Evolutionary conservation across 2,329 filamentous ascomycete genomes (phyloP).

Genomic region (Chrysosporium keratinophilum): DNA sequence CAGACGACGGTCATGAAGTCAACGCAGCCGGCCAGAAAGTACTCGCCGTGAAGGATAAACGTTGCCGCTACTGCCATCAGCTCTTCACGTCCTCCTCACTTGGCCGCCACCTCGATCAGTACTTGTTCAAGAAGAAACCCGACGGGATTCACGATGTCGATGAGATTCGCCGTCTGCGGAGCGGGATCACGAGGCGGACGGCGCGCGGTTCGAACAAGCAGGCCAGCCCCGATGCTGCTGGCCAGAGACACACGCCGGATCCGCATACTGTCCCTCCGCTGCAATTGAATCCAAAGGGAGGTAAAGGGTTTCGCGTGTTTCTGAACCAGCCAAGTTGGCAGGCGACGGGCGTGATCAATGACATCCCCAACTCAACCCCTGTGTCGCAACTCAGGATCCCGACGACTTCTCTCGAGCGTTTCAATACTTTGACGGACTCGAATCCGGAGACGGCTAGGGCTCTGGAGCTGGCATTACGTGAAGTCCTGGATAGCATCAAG

Average conservation of each 20-base stretch:
- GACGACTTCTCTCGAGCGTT: constrained; percentile 8
- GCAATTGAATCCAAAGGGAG: constrained; percentile 28
- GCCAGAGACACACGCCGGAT: constrained; percentile 2
- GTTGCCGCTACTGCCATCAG: constrained; percentile 78
- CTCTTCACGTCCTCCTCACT: constrained; percentile 88
- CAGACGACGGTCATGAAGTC: constrained; percentile 8
- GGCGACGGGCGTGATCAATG: constrained; percentile 66
- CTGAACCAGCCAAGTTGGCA: constrained; percentile 62
- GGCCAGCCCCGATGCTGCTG: constrained; percentile 51
- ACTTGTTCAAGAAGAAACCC: constrained; percentile 87
- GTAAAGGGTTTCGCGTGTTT: constrained; percentile 36
- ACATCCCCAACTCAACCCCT: constrained; percentile 43
- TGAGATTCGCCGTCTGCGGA: constrained; percentile 72
- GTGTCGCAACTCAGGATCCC: constrained; percentile 19
- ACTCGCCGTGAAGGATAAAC: constrained; percentile 66
- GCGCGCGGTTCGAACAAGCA: constrained; percentile 56
- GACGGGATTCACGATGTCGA: constrained; percentile 87
- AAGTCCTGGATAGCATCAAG: constrained; percentile 69
- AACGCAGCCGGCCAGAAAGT: constrained; percentile 22
- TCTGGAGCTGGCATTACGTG: constrained; percentile 72
- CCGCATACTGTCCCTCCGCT: constrained; percentile 19
- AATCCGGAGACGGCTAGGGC: constrained; percentile 68
- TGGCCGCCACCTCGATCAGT: constrained; percentile 85
- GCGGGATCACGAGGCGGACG: constrained; percentile 76
- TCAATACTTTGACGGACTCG: constrained; percentile 16